Base-by-base conservation (phyloP, 768 basidiomycete genomes). In the Ephemerocybe angulata region DNA sequence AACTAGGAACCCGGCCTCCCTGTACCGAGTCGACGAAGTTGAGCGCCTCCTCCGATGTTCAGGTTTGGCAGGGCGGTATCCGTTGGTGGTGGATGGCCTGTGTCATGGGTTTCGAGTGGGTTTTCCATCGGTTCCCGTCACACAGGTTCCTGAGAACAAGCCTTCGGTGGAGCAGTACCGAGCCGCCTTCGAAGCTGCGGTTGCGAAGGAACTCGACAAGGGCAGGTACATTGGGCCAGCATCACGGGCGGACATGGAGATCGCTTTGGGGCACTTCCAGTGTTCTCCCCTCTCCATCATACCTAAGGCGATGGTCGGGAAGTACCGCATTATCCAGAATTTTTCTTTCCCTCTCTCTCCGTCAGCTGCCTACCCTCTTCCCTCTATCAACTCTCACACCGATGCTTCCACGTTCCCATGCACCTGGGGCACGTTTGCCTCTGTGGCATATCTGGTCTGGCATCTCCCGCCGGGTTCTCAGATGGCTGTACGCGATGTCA, bases 261-360 rank as follows among this genome's bases (percentile, higher is more conserved):
- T 6, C 0, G 38, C 61, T 17, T 52, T 75, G 5, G 70, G 75
- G 0, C 71, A 66, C 0, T 75, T 76, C 46, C 73, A 75, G 46
- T 68, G 67, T 0, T 73, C 67, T 1, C 74, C 73, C 2, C 57
- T 74, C 2, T 66, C 54, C 0, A 52, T 75, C 12, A 63, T 74
- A 6, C 72, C 69, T 0, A 76, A 77, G 29, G 58, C 64, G 0
- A 67, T 66, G 35, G 64, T 65, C 0, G 63, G 59, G 0, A 69
- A 69, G 48, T 73, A 58, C 48, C 46, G 68, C 0, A 40, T 67
- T 2, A 58, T 77, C 12, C 71, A 75, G 21, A 70, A 76, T 43
- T 61, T 74, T 22, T 75, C 72, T 0, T 65, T 60, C 21, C 73
- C 62, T 0, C 54, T n/a, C 64, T 1, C 49, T 19, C 12, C 30